Evolutionary conservation across 23 red algal species (phyloP), one percentile per base, ranked within the genome.

Genomic region (Agarophyton chilense): DNA sequence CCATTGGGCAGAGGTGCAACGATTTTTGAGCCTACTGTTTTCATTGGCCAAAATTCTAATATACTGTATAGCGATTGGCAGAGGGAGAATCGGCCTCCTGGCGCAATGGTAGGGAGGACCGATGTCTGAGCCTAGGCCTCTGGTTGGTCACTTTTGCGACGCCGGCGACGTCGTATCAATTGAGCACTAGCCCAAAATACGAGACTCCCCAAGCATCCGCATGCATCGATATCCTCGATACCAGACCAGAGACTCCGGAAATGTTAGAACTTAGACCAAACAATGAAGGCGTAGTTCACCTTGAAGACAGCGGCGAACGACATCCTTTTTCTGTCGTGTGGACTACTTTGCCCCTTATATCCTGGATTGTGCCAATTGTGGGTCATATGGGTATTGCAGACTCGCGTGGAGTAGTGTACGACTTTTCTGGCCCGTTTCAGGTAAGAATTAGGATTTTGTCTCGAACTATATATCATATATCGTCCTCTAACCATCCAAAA

Each of bases 381-480:
- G 88, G 88, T 28, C 88, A 91, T 32, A 67, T 76, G 43, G 88
- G 88, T 24, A 82, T 91, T 60, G 67, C 88, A 45, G 77, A 81
- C 40, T 81, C 76, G 14, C 46, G 35, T 17, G 88, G 88, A 32
- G 45, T 82, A 24, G 77, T 74, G 57, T 72, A 47, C 28, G 88
- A 91, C 33, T 91, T 91, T 82, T 91, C 88, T 41, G 88, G 88
- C 60, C 88, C 88, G n/a, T 91, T 73, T 32, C 55, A 67, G 76
- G 88, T 91, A 55, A 62, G 85, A 39, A 34, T 12, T 12, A 47
- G n/a, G n/a, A 9, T 47, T 47, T 12, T 47, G 44, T 6, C 7
- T 47, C 8, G 25, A 31, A 77, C 38, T 17, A 5, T 28, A 9
- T 12, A 11, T 11, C 49, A 6, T 10, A 9, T 10, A 0, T 77